Percentiles rank a stretch among this genome's conserved stretches.
These are phyloP conservation scores for Pichia norvegensis DNA, from an alignment of 1,139 yeast genomes.

Conservation along the genomic window DNA sequence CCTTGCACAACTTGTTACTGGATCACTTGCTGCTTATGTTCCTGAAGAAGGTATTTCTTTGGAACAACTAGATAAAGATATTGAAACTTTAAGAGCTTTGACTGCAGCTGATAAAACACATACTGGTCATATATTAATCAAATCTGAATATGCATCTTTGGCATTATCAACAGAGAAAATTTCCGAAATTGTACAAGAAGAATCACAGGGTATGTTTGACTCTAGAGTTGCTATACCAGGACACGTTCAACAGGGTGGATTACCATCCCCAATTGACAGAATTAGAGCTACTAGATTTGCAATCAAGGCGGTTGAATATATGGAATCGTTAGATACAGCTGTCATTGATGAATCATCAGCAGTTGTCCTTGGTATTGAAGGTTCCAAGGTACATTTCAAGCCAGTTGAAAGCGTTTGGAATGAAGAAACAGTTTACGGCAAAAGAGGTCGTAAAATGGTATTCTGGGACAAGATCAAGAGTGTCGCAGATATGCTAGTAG, in stretches of 20 bases:
- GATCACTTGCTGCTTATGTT: constrained; percentile 68
- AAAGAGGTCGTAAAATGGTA: constrained; percentile 82
- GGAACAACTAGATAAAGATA: constrained; percentile 54
- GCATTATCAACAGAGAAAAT: constrained; percentile 76
- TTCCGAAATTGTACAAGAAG: constrained; percentile 75
- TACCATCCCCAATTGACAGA: constrained; percentile 92
- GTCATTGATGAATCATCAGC: constrained; percentile 50
- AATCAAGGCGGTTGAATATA: constrained; percentile 76
- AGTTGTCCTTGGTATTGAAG: constrained; percentile 76
- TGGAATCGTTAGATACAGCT: constrained; percentile 39
- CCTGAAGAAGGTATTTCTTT: constrained; percentile 64
- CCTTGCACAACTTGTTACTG: constrained; percentile 58
- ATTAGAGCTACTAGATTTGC: constrained; percentile 88
- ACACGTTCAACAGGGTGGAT: constrained; percentile 96
- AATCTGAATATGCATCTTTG: constrained; percentile 78
- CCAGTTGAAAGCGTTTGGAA: constrained; percentile 72
- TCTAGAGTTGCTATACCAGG: constrained; percentile 97
- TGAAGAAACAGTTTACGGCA: constrained; percentile 69
- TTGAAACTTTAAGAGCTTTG: constrained; percentile 46
- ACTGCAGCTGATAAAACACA: constrained; percentile 54
- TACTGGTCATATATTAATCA: constrained; percentile 75
- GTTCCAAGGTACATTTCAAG: constrained; percentile 68
- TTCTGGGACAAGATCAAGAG: constrained; percentile 75
- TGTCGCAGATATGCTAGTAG: constrained; percentile 79
- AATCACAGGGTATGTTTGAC: constrained; percentile 70